phyloP scores from a whole-genome alignment of 768 basidiomycete genomes.

The Tephrocybe sp. region DNA sequence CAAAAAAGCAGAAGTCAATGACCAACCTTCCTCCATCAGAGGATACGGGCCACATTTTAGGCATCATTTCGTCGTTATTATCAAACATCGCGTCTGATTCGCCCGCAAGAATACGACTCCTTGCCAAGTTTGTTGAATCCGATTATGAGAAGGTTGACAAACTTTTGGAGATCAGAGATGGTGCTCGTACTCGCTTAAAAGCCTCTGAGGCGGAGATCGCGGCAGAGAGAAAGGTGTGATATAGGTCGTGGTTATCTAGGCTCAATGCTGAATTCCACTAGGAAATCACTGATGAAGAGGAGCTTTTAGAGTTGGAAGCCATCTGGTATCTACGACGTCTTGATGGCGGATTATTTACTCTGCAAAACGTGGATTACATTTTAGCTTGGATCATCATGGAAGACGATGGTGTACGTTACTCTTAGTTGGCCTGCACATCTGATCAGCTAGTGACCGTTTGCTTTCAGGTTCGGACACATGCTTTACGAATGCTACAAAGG shows the following conservation, averaged over 20 bases:
- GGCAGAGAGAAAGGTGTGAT: conserved; percentile 60
- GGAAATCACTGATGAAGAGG: conserved; percentile 57
- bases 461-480: conserved; percentile 73
- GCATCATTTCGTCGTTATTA: conserved; percentile 85
- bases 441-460: neutral
- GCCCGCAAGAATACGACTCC: conserved; percentile 70
- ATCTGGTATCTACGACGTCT: conserved; percentile 83
- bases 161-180: conserved; percentile 83
- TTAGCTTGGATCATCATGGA: conserved; percentile 97
- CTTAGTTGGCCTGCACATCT: neutral
- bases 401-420: conserved; percentile 83
- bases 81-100: conserved; percentile 88
- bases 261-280: conserved; percentile 27
- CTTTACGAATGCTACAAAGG: conserved; percentile 72
- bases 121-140: conserved; percentile 92
- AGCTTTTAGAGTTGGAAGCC: conserved; percentile 67
- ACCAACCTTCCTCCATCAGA: conserved; percentile 60
- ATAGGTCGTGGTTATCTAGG: neutral
- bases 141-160: conserved; percentile 96
- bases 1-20: conserved; percentile 65
- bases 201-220: conserved; percentile 67
- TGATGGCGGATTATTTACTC: conserved; percentile 83
- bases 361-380: conserved; percentile 93
- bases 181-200: conserved; percentile 58
- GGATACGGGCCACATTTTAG: conserved; percentile 85